Conservation (phyloP, 2,329 filamentous ascomycete genomes). For the Curvularia sp. region DNA sequence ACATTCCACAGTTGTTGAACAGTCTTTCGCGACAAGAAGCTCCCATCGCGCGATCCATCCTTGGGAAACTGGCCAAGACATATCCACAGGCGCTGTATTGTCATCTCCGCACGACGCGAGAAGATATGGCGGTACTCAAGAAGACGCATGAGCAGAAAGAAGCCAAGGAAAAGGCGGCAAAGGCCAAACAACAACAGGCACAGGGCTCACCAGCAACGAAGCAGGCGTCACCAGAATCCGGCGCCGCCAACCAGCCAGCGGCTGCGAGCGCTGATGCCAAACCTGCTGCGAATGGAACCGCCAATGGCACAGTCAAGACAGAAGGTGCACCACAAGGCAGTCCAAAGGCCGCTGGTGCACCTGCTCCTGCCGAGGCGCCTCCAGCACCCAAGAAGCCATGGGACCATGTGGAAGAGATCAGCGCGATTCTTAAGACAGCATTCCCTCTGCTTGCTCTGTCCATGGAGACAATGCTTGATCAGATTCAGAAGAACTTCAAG, state of each 20-base stretch:
- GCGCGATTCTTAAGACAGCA: constrained; percentile 93
- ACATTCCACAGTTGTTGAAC: constrained; percentile 93
- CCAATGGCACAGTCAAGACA: constrained; percentile 49
- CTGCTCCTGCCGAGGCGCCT: constrained; percentile 32
- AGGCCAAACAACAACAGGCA: constrained; percentile 68
- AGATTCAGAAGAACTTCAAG: constrained; percentile 99
- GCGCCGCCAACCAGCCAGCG: constrained; percentile 38
- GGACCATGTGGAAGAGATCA: constrained; percentile 96
- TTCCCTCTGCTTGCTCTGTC: constrained; percentile 94
- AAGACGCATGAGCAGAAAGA: constrained; percentile 77
- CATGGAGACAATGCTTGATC: constrained; percentile 99
- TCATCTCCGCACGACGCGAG: constrained; percentile 87
- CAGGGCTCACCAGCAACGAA: constrained; percentile 48
- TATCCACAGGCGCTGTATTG: constrained; percentile 97
- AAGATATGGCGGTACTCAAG: constrained; percentile 92
- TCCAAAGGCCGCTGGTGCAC: constrained; percentile 31
- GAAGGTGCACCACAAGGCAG: constrained; percentile 48
- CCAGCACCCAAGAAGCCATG: constrained; percentile 74
- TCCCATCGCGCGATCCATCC: constrained; percentile 80
- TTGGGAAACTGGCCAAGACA: constrained; percentile 92
- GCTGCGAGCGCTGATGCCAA: constrained; percentile 55
- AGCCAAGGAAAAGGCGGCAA: constrained; percentile 59
- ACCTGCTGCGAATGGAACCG: constrained; percentile 58
- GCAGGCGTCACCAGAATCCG: constrained; percentile 48
- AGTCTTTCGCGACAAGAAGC: constrained; percentile 92